phyloP scores from a whole-genome alignment of 2,329 filamentous ascomycete genomes.

The Emergomyces orientalis region DNA sequence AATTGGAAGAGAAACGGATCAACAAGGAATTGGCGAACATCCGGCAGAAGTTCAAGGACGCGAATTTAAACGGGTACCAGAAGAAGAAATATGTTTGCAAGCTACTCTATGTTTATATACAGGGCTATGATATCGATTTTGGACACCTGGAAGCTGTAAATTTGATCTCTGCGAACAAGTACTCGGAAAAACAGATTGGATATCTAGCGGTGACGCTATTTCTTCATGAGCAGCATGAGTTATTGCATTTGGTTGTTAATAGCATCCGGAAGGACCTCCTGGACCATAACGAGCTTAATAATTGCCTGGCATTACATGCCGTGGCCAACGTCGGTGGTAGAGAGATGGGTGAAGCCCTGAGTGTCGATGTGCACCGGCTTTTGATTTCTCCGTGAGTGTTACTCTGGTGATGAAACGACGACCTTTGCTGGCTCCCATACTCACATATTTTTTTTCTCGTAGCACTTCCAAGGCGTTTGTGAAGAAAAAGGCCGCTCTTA shows the following conservation, averaged over 20 bases:
- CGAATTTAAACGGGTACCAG: constrained; percentile 87
- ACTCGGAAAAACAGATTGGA: constrained; percentile 98
- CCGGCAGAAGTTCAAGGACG: constrained; percentile 95
- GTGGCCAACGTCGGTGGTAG: constrained; percentile 95
- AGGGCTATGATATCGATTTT: constrained; percentile 98
- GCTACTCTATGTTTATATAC: constrained; percentile 96
- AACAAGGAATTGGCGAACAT: constrained; percentile 99
- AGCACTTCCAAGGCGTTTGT: constrained; percentile 90
- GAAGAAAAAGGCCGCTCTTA: constrained; percentile 97
- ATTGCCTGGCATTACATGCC: constrained; percentile 90
- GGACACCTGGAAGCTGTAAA: constrained; percentile 97
- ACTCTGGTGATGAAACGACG: neutral
- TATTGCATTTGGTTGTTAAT: constrained; percentile 93
- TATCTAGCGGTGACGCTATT: constrained; percentile 97
- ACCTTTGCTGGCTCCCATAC: neutral
- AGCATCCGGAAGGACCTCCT: constrained; percentile 93
- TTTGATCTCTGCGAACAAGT: constrained; percentile 90
- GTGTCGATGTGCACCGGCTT: constrained; percentile 81
- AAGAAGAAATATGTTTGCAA: constrained; percentile 99
- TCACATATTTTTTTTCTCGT: neutral
- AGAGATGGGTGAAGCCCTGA: constrained; percentile 94
- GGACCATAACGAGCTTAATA: constrained; percentile 94
- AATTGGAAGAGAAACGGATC: constrained; percentile 97
- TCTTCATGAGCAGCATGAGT: constrained; percentile 91
- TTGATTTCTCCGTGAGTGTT: constrained; percentile 79